Evolutionary conservation across 345 rosid genomes (phyloP), one percentile per base, ranked within the genome.

Genomic region (Moricandia moricandioides): DNA sequence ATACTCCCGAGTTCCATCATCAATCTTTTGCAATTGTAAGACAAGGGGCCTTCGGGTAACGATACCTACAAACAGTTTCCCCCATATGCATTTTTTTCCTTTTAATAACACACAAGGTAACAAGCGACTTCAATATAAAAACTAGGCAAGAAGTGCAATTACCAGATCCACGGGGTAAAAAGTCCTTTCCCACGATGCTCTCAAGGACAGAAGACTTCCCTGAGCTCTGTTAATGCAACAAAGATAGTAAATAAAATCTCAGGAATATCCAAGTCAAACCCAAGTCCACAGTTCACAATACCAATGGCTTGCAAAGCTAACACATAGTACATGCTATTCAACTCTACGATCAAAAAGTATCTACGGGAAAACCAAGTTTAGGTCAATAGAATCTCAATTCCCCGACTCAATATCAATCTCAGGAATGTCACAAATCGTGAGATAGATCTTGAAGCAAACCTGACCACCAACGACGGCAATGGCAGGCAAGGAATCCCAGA

Each of bases 191-290:
- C 0, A 96, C 99, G 14, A 96, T 83, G 74, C 99, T 96, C 79
- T 96, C 99, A 78, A 96, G 67, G 79, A 96, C 99, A 6, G 99
- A 96, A 49, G 99, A 96, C 89, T 96, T 96, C 14, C 99, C 98
- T 0, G 99, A 96, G 81, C 99, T 96, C 99, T 95, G 87, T 49
- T 12, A 10, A 39, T 10, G 72, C 76, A 64, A 71, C 37, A 70
- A 45, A 14, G 35, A 31, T 3, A 35, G 21, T 34, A 16, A 18
- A 33, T 31, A 39, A 37, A 27, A 13, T n/a, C 10, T 21, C 1
- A 21, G 24, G 24, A 21, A 62, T 8, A 69, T 62, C 55, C 2
- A 70, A 76, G 75, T 70, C 80, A 62, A 72, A 47, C 37, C 51
- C 67, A 65, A 77, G 72, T 77, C 80, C 26, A 77, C 76, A 12